Base-by-base conservation (phyloP, 768 basidiomycete species). In the Calocybe gangraenosa region DNA sequence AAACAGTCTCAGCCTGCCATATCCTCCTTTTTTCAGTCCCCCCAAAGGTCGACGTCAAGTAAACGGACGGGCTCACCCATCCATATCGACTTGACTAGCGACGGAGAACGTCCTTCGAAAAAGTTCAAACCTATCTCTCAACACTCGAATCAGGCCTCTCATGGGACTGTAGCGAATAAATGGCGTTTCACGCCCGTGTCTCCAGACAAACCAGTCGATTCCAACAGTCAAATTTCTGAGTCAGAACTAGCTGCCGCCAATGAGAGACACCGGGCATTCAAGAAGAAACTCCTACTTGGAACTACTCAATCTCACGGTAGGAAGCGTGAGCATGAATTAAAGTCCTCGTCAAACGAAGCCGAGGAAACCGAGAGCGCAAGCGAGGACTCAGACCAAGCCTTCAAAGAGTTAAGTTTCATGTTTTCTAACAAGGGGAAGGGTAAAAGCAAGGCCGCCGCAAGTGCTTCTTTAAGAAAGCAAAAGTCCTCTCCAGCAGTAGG, bases 41-140 rank as follows among this genome's bases (percentile, higher is more conserved):
- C 54, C 5, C 54, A 43, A 20, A 52, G 33, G 30, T 28, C 44
- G 3, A 38, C 21, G 23, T 23, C 40, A 11, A 43, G 44, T 3
- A 57, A 53, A 37, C 40, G 50, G 31, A 15, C 47, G 35, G 35
- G 20, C 19, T 55, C 56, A 23, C 50, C 52, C 17, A 39, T 47
- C 3, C 19, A 39, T 20, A 34, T 84, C 44, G 83, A 84, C 65
- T 62, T 84, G 50, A 81, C 82, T 9, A 70, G 66, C 41, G 56
- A 65, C 25, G 55, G 52, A 21, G 58, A 56, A 37, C 58, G 58
- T 15, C 58, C 62, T 10, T 13, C 47, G 6, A 71, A 72, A 55
- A 65, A 61, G 45, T 43, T 53, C 9, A 68, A 54, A 21, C 25
- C 42, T 20, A 19, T 28, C 8, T 14, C 33, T 36, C n/a, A 17